These are phyloP conservation scores for Zopfochytrium polystomum DNA, from an alignment of 371 early-diverging fungal species.

Conservation along the genomic window DNA sequence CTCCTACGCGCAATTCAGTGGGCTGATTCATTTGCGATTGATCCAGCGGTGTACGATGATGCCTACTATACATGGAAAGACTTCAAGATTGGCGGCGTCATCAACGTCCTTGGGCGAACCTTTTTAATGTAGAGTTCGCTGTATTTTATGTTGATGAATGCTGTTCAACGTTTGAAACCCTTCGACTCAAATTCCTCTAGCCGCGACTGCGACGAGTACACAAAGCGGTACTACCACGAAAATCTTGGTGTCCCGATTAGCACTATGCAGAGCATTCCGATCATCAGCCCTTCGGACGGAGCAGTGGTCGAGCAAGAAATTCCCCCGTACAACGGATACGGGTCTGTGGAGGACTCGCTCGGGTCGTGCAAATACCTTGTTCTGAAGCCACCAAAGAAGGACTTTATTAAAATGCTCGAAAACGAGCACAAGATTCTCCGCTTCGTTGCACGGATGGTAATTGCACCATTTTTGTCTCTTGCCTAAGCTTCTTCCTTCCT, in stretches of 20 bases:
- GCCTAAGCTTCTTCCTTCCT: no score
- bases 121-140: constrained; percentile 45
- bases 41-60: constrained; percentile 39
- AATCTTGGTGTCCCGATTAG: constrained; percentile 24
- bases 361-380: constrained; percentile 54
- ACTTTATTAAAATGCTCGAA: constrained; percentile 56
- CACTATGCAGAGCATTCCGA: constrained; percentile 24
- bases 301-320: constrained; percentile 18
- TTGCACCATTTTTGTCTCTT: not conserved
- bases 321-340: constrained; percentile 61
- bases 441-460: constrained; percentile 56
- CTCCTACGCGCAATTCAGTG: constrained; percentile 1
- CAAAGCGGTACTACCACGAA: constrained; percentile 44
- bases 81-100: constrained; percentile 45
- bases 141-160: no score
- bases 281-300: constrained; percentile 8
- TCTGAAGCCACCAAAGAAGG: constrained; percentile 57
- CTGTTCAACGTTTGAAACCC: not conserved
- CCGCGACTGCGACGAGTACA: constrained; percentile 60
- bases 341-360: constrained; percentile 56
- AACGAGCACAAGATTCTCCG: constrained; percentile 54
- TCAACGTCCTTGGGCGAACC: constrained; percentile 51
- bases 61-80: constrained; percentile 55
- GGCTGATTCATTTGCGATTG: constrained; percentile 7
- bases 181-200: constrained; percentile 26